A percentile compares a stretch with the other conserved stretches of the same genome.
These are phyloP conservation scores for Cymodocea nodosa DNA, from an alignment of 116 monocot species.

Conservation along the genomic window DNA sequence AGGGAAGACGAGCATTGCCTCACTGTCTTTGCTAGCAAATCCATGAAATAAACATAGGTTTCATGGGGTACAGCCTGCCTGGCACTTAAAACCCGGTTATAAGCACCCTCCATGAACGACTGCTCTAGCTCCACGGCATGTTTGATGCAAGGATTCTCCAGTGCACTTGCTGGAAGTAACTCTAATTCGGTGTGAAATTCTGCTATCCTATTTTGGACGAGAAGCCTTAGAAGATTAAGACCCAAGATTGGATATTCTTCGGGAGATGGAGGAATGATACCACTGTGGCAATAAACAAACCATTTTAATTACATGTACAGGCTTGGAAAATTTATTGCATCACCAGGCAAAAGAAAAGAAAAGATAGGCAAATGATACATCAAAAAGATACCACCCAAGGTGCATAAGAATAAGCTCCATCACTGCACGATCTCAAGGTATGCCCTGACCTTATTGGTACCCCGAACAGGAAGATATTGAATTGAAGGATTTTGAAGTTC, in stretches of 20 bases:
- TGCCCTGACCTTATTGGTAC: too few relatives aligned
- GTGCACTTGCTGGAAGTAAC: slow-evolving; percentile 59
- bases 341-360: too few relatives aligned
- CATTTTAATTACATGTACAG: too few relatives aligned
- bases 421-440: too few relatives aligned
- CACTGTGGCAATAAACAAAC: slow-evolving; percentile 19
- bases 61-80: slow-evolving; percentile 87
- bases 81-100: slow-evolving; percentile 81
- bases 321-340: too few relatives aligned
- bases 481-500: too few relatives aligned
- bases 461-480: too few relatives aligned
- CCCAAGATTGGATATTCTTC: slow-evolving; percentile 90
- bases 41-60: slow-evolving; percentile 98
- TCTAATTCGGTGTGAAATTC: slow-evolving; percentile 97
- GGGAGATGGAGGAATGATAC: slow-evolving; percentile 63
- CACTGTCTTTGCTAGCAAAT: slow-evolving; percentile 95
- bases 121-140: slow-evolving; percentile 95
- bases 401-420: too few relatives aligned
- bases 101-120: slow-evolving; percentile 98
- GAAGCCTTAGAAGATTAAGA: slow-evolving; percentile 89
- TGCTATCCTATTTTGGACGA: slow-evolving; percentile 95
- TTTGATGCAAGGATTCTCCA: slow-evolving; percentile 88
- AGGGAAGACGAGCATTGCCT: slow-evolving; percentile 26
- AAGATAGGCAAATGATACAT: too few relatives aligned
- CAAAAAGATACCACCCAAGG: too few relatives aligned